These are phyloP conservation scores for Verbena officinalis DNA, from an alignment of 257 asterid species.

Conservation along the genomic window DNA sequence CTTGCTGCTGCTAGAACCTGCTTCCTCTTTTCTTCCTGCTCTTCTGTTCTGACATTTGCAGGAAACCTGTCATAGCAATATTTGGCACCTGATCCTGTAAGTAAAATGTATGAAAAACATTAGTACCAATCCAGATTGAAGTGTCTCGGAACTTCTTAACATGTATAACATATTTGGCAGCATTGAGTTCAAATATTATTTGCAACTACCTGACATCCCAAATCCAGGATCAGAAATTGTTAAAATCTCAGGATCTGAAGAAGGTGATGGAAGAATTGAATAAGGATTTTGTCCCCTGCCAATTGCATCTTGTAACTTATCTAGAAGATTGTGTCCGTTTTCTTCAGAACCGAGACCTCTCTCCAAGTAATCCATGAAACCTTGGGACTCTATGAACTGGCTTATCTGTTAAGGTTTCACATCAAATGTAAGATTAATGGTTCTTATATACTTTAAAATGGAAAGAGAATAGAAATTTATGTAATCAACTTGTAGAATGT, in stretches of 20 bases:
- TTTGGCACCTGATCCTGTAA: slow-evolving; percentile 59
- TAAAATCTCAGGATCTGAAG: slow-evolving; percentile 61
- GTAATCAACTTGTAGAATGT: slow-evolving; percentile 13
- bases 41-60: slow-evolving; percentile 68
- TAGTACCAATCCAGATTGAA: slow-evolving; percentile 27
- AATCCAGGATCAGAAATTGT: slow-evolving; percentile 64
- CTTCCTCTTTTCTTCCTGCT: slow-evolving; percentile 88
- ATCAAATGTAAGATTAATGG: slow-evolving; percentile 32
- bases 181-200: slow-evolving; percentile 20
- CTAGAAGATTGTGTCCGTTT: slow-evolving; percentile 80
- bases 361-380: slow-evolving; percentile 92
- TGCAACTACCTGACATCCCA: slow-evolving; percentile 57
- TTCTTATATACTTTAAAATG: slow-evolving; percentile 17
- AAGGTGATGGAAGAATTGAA: slow-evolving; percentile 61
- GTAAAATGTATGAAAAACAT: slow-evolving; percentile 12
- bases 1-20: slow-evolving; percentile 86
- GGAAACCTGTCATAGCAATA: slow-evolving; percentile 84
- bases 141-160: slow-evolving; percentile 19
- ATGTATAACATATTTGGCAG: slow-evolving; percentile 26
- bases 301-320: slow-evolving; percentile 92
- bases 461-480: slow-evolving; percentile 12
- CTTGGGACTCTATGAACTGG: slow-evolving; percentile 91
- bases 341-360: slow-evolving; percentile 85
- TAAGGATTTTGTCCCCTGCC: slow-evolving; percentile 90
- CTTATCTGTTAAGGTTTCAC: slow-evolving; percentile 64